Percentiles rank a stretch among this genome's conserved stretches.
These are phyloP conservation scores for Pseudozyma pruni DNA, from an alignment of 1,284 basidiomycete genomes.

Conservation along the genomic window DNA sequence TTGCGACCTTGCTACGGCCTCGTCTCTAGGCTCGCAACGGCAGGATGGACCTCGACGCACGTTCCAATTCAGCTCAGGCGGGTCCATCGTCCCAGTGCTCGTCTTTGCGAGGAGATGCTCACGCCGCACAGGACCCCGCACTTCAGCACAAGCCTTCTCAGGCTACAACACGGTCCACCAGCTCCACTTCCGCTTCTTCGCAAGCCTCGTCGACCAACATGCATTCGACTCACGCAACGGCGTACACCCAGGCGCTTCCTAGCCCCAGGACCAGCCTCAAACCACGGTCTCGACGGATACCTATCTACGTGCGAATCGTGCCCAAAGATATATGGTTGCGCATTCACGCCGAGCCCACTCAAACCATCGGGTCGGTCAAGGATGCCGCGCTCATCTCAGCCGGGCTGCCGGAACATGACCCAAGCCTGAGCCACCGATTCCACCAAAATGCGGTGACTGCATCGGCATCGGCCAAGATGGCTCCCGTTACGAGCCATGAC, in stretches of 20 bases:
- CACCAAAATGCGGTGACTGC: slow-evolving; percentile 49
- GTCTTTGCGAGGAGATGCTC: neutral
- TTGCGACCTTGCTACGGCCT: too few species aligned
- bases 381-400: slow-evolving; percentile 37
- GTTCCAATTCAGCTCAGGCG: neutral
- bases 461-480: slow-evolving; percentile 27
- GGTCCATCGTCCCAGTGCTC: slow-evolving; percentile 1
- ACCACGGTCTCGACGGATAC: slow-evolving; percentile 11
- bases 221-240: neutral
- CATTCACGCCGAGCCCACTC: slow-evolving; percentile 40
- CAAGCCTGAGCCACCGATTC: slow-evolving; percentile 36
- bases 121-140: neutral
- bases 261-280: neutral
- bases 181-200: slow-evolving; percentile 22
- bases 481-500: slow-evolving; percentile 22
- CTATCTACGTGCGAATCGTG: slow-evolving; percentile 56
- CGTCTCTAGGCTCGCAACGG: too few species aligned
- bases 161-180: slow-evolving; percentile 20
- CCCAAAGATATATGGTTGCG: slow-evolving; percentile 58
- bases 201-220: neutral
- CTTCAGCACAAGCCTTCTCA: slow-evolving; percentile 30
- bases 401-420: slow-evolving; percentile 41
- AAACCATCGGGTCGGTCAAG: slow-evolving; percentile 53
- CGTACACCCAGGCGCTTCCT: neutral
- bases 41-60: neutral